These are phyloP conservation scores for Phytophthora megakarya DNA, from an alignment of 352 stramenopile species.

Conservation along the genomic window DNA sequence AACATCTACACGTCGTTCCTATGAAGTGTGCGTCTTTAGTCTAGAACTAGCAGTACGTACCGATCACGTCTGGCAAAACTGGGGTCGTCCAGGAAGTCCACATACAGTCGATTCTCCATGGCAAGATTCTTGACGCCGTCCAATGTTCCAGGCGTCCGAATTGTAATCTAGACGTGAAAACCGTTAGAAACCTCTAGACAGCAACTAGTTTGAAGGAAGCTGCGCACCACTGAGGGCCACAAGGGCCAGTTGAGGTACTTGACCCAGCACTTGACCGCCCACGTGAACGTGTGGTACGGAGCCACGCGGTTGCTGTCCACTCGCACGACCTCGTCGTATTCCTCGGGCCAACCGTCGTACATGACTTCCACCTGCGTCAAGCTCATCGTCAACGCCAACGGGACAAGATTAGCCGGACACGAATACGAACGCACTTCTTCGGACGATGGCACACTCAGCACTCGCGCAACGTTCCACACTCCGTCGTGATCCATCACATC, in stretches of 20 bases:
- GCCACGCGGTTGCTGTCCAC: constrained; percentile 64
- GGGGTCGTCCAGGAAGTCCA: constrained; percentile 61
- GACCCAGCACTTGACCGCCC: constrained; percentile 77
- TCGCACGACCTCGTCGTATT: constrained; percentile 65
- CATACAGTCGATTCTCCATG: constrained; percentile 45
- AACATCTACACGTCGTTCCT: constrained; percentile 39
- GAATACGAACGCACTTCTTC: constrained; percentile 16
- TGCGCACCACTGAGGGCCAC: constrained; percentile 67
- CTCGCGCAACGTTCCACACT: constrained; percentile 67
- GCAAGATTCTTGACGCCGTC: constrained; percentile 43
- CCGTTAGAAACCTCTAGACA: too few relatives aligned
- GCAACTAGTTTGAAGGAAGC: too few relatives aligned
- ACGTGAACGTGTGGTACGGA: constrained; percentile 78
- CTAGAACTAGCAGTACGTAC: constrained; percentile 14
- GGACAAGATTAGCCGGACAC: background rate
- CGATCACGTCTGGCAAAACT: constrained; percentile 43
- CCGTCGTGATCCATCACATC: constrained; percentile 66
- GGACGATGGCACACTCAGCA: constrained; percentile 36
- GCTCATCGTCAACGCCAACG: background rate
- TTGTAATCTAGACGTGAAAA: constrained; percentile 47
- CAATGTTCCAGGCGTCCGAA: constrained; percentile 52
- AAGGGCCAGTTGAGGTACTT: constrained; percentile 80
- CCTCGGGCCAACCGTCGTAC: constrained; percentile 67
- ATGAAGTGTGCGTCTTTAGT: too few relatives aligned
- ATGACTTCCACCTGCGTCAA: constrained; percentile 57